Percentiles rank a stretch among this genome's conserved stretches.
Evolutionary conservation across 805 yeast species (phyloP).

Genomic region (Kregervanrija fluxuum): DNA sequence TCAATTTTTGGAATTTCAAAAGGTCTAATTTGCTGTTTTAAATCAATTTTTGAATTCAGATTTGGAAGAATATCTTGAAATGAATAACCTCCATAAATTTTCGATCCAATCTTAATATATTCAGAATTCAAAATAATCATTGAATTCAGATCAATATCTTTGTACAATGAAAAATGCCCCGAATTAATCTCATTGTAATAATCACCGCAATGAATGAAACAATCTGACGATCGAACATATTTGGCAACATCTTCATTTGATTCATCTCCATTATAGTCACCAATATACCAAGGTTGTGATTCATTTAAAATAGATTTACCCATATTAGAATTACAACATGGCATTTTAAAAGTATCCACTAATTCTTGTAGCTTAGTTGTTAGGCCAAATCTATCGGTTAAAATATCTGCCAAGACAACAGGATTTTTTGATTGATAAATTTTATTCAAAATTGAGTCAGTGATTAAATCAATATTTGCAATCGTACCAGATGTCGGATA

Average conservation of each 20-base stretch:
- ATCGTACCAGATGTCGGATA: constrained; percentile 17
- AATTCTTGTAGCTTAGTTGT: constrained; percentile 40
- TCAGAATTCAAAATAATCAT: constrained; percentile 47
- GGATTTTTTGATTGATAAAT: constrained; percentile 53
- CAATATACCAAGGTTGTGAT: constrained; percentile 53
- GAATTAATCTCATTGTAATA: constrained; percentile 61
- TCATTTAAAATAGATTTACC: constrained; percentile 76
- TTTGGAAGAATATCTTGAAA: constrained; percentile 38
- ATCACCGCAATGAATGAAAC: constrained; percentile 65
- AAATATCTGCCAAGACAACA: constrained; percentile 62
- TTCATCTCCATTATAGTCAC: constrained; percentile 62
- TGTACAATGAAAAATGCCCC: constrained; percentile 49
- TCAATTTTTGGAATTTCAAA: constrained; percentile 7
- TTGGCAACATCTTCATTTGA: constrained; percentile 42
- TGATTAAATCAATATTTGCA: constrained; percentile 6
- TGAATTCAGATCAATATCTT: constrained; percentile 33
- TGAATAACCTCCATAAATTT: constrained; percentile 38
- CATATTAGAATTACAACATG: constrained; percentile 53
- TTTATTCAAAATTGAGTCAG: constrained; percentile 37
- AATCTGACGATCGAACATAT: constrained; percentile 51
- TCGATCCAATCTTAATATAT: constrained; percentile 40
- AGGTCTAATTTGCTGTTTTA: constrained; percentile 4
- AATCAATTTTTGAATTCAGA: constrained; percentile 33
- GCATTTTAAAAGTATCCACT: constrained; percentile 42
- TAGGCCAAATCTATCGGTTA: constrained; percentile 55